These are phyloP conservation scores for Periconia digitata DNA, from an alignment of 2,329 filamentous ascomycete species.

Conservation along the genomic window DNA sequence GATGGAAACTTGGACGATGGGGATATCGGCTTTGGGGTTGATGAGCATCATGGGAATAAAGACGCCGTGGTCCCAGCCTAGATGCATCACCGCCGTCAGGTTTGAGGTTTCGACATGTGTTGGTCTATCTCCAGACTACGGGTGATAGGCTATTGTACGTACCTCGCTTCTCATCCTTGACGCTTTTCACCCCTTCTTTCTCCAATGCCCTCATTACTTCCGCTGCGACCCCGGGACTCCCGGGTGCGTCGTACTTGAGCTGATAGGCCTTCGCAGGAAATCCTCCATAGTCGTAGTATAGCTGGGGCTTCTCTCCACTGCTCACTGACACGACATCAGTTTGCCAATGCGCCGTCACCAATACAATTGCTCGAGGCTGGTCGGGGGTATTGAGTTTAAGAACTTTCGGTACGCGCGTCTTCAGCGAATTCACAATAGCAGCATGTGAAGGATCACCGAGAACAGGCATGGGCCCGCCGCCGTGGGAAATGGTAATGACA, in stretches of 20 bases:
- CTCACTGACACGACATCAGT: conserved; percentile 55
- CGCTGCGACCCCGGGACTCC: conserved; percentile 56
- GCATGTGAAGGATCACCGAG: conserved; percentile 58
- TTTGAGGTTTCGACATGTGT: not conserved
- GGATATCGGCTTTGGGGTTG: conserved; percentile 54
- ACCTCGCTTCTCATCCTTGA: conserved; percentile 37
- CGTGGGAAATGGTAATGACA: conserved; percentile 44
- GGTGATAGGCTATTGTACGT: conserved; percentile 12
- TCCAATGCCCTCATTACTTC: conserved; percentile 52
- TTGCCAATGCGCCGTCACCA: conserved; percentile 63
- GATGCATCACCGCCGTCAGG: not conserved
- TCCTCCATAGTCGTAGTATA: conserved; percentile 62
- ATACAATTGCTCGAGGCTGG: conserved; percentile 55
- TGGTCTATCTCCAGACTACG: too few relatives aligned
- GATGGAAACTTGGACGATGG: conserved; percentile 61
- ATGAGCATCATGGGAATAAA: conserved; percentile 61
- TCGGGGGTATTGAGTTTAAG: conserved; percentile 56
- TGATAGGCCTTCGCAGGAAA: conserved; percentile 60
- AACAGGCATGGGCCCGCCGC: conserved; percentile 58
- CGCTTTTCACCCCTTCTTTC: conserved; percentile 48
- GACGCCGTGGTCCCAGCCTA: conserved; percentile 63
- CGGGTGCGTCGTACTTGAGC: conserved; percentile 59
- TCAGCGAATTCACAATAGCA: conserved; percentile 55
- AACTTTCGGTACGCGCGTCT: conserved; percentile 57
- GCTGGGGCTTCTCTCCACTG: conserved; percentile 48